These are phyloP conservation scores for Pseudopediastrum boryanum DNA, from an alignment of 139 green algal species.

Conservation along the genomic window DNA sequence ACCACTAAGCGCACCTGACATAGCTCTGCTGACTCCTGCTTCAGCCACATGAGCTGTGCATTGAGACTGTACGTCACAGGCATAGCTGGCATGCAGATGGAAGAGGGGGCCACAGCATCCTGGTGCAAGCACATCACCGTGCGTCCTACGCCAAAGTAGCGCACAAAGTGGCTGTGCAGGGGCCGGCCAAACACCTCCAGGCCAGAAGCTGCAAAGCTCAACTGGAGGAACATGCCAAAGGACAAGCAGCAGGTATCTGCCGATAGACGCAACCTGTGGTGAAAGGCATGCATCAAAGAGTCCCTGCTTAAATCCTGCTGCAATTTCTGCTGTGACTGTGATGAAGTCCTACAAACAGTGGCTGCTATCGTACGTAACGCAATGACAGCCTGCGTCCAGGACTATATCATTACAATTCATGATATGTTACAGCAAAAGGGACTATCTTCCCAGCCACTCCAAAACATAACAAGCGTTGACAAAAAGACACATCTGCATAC, in stretches of 20 bases:
- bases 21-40: constrained; percentile 53
- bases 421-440: too few species aligned
- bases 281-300: too few species aligned
- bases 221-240: constrained; percentile 74
- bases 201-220: constrained; percentile 46
- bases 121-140: constrained; percentile 81
- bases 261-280: constrained; percentile 66
- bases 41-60: constrained; percentile 70
- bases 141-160: constrained; percentile 80
- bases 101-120: constrained; percentile 56
- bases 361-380: too few species aligned
- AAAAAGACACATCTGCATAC: too few species aligned
- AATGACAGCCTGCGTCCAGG: too few species aligned
- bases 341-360: too few species aligned
- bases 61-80: constrained; percentile 46
- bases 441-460: too few species aligned
- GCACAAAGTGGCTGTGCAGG: constrained; percentile 71
- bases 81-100: constrained; percentile 56
- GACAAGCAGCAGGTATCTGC: constrained; percentile 70
- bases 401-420: too few species aligned
- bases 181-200: constrained; percentile 55
- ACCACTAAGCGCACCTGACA: constrained; percentile 29
- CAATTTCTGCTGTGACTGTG: too few species aligned
- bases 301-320: too few species aligned
- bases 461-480: too few species aligned